Percentiles rank a stretch among this genome's conserved stretches.
phyloP scores from a whole-genome alignment of 2,329 filamentous ascomycete species.

The Penicillium paneum region DNA sequence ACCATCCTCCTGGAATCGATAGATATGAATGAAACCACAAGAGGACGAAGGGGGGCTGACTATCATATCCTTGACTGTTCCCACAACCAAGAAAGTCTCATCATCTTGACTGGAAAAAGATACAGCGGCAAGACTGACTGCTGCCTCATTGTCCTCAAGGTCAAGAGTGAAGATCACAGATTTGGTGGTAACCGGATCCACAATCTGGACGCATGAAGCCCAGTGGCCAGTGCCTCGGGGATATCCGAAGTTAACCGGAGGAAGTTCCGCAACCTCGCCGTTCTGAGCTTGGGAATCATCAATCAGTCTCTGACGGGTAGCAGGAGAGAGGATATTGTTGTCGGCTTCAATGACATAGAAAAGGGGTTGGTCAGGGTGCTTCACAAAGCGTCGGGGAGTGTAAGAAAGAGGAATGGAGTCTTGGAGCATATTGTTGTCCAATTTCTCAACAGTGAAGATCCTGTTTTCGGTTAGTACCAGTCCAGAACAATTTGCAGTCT shows the following conservation, averaged over 20 bases:
- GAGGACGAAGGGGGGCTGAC: slow-evolving; percentile 72
- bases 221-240: slow-evolving; percentile 79
- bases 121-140: slow-evolving; percentile 79
- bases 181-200: slow-evolving; percentile 78
- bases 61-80: slow-evolving; percentile 86
- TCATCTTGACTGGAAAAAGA: slow-evolving; percentile 85
- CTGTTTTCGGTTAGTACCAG: slow-evolving; percentile 41
- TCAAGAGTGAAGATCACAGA: slow-evolving; percentile 73
- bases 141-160: slow-evolving; percentile 84
- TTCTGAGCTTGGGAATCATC: slow-evolving; percentile 68
- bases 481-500: background rate
- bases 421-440: slow-evolving; percentile 81
- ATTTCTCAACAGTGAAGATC: slow-evolving; percentile 86
- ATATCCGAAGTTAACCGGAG: slow-evolving; percentile 83
- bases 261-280: slow-evolving; percentile 66
- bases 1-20: slow-evolving; percentile 84
- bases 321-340: slow-evolving; percentile 80
- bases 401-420: slow-evolving; percentile 83
- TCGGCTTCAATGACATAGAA: slow-evolving; percentile 96
- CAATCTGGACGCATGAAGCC: slow-evolving; percentile 91
- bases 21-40: slow-evolving; percentile 86
- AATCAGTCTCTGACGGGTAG: slow-evolving; percentile 71
- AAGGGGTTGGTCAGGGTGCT: slow-evolving; percentile 80
- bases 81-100: slow-evolving; percentile 88
- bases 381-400: slow-evolving; percentile 82